phyloP scores from a whole-genome alignment of 768 basidiomycete species.

The Cyclocybe aegerita region DNA sequence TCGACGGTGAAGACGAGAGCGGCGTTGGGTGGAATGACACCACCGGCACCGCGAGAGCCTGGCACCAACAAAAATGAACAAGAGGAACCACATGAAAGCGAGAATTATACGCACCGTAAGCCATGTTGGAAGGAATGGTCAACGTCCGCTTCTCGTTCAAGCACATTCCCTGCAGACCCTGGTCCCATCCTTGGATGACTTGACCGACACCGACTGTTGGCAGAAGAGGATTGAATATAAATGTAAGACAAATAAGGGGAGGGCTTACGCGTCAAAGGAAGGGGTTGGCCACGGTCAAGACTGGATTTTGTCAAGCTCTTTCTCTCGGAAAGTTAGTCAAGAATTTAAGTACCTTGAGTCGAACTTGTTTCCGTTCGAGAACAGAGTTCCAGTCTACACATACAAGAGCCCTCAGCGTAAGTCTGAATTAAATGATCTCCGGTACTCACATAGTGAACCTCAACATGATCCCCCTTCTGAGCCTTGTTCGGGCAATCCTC shows the following conservation, averaged over 20 bases:
- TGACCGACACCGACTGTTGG: constrained; percentile 73
- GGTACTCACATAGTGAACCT: constrained; percentile 73
- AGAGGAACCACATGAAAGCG: background rate
- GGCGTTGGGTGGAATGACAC: constrained; percentile 75
- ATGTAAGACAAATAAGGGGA: background rate
- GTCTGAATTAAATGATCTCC: background rate
- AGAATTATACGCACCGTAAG: constrained; percentile 70
- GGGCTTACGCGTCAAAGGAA: constrained; percentile 73
- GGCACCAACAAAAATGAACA: background rate
- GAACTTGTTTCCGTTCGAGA: constrained; percentile 76
- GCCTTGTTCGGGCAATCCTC: constrained; percentile 55
- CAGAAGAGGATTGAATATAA: background rate
- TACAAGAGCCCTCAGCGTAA: background rate
- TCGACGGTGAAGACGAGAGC: constrained; percentile 88
- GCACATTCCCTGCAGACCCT: constrained; percentile 84
- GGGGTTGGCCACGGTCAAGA: constrained; percentile 69
- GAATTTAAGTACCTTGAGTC: constrained; percentile 70
- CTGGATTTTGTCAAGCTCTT: constrained; percentile 30
- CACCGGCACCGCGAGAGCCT: constrained; percentile 78
- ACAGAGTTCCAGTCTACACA: constrained; percentile 76
- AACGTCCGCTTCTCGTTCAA: constrained; percentile 84
- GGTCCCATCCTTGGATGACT: constrained; percentile 85
- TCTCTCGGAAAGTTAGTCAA: background rate
- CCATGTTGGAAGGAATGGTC: constrained; percentile 78
- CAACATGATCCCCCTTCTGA: constrained; percentile 58